Base-by-base conservation (phyloP, 257 asterid genomes). In the Solanum clarkiae region DNA sequence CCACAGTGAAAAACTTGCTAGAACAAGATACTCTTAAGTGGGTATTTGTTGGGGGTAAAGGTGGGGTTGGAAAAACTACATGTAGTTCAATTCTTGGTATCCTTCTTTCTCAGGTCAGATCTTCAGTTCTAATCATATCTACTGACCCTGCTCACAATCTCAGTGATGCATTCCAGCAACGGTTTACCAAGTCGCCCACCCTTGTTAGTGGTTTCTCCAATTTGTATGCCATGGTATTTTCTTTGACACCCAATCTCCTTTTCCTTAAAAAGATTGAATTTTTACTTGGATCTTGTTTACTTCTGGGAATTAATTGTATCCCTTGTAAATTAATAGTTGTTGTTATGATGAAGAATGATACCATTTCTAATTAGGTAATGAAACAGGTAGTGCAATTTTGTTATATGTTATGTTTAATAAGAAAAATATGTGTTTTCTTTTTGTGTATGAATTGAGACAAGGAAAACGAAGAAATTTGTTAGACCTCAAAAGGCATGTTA, bases 81-180 rank as follows among this genome's bases (percentile, higher is more conserved):
- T 96, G 99, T 86, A 94, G 98, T 92, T 96, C 98, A 36, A 92
- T 92, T 36, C 83, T 96, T 20, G 91, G 96, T 18, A 92, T 93
- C 83, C 89, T 96, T 87, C 93, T 96, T 60, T 84, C 98, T 2
- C 87, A 88, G 77, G 96, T 93, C 84, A 94, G 98, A 49, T 81
- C 93, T 24, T 94, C 99, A 53, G 99, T 96, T 86, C 97, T 96
- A 85, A 88, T 96, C 85, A 96, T 96, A 88, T 94, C 99, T 89
- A 96, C 98, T 74, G 99, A 96, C 86, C 99, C 99, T 14, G 99
- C 99, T 4, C 99, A 96, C 88, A 96, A 94, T 90, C 97, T 96
- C 42, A 94, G 99, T 89, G 99, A 96, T 86, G 98, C 98, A 45
- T 96, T 96, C 70, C 99, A 96, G 86, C 99, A 96, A 85, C 91